phyloP scores from a whole-genome alignment of 2,329 filamentous ascomycete species.

The Fusarium temperatum region DNA sequence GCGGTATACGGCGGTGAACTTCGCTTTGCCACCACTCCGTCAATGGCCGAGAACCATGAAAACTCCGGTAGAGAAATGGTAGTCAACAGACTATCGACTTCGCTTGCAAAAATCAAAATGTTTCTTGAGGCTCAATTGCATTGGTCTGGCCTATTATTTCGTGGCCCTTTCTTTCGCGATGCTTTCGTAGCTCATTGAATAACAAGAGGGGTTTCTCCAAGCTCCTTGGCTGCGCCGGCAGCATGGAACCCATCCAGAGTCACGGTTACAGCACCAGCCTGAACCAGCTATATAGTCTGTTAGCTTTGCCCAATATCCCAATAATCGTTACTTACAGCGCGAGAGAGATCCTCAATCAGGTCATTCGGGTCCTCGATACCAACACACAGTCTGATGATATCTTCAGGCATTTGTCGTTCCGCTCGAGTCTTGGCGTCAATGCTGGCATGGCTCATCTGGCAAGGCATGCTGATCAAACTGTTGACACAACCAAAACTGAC shows the following conservation, averaged over 20 bases:
- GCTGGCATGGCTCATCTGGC: conserved; percentile 98
- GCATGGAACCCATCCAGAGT: conserved; percentile 85
- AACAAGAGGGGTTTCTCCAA: conserved; percentile 45
- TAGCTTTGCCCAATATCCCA: conserved; percentile 25
- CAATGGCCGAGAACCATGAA: neutral
- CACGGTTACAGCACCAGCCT: conserved; percentile 91
- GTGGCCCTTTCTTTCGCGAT: neutral
- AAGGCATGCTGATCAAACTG: conserved; percentile 98
- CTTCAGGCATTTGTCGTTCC: conserved; percentile 93
- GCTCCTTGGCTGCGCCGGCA: conserved; percentile 45
- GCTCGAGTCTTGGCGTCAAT: conserved; percentile 94
- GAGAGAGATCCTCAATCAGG: conserved; percentile 89
- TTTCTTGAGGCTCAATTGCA: neutral
- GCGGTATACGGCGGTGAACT: neutral
- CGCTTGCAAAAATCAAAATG: conserved; percentile 32
- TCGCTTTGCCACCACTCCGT: neutral
- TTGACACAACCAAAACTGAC: conserved; percentile 99
- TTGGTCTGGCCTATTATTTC: neutral
- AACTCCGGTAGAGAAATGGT: neutral
- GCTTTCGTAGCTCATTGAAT: conserved; percentile 20
- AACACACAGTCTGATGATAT: conserved; percentile 94
- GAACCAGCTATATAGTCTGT: conserved; percentile 73
- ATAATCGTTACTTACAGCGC: conserved; percentile 74
- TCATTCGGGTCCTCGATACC: conserved; percentile 95
- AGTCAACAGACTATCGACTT: conserved; percentile 17